Base-by-base conservation (phyloP, 805 yeast genomes). In the Starmerella potacharoeniae region DNA sequence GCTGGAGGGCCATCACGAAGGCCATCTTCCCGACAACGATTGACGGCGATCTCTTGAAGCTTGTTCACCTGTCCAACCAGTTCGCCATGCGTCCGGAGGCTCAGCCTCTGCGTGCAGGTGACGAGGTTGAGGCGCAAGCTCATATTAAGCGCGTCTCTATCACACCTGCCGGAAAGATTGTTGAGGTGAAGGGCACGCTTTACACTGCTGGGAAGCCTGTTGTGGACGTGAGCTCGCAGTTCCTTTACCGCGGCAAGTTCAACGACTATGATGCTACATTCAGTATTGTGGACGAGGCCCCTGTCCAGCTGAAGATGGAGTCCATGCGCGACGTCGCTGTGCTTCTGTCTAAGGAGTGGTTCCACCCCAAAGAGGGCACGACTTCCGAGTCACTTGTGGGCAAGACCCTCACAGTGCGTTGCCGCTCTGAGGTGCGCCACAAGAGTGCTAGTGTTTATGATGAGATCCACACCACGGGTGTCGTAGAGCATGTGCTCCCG, bases 1-100 rank as follows among this genome's bases (percentile, higher is more conserved):
- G 98, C 47, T 93, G 99, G 99, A 85, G 84, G 75, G 95, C 97
- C 51, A 91, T 93, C 69, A 91, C 93, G 75, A 88, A 86, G 76
- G 90, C 97, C n/a, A 86, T 93, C 64, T 93, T 93, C 93, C 98
- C 98, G 54, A 80, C 81, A 69, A 81, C 83, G 60, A 95, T 93
- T 65, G 97, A 95, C 70, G 98, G 98, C 73, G 98, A 93, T 70
- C 77, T 93, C 68, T 77, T 93, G 74, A 85, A 84, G 70, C 79
- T 93, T 67, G 98, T 93, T 55, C 99, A 93, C 71, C 76, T 93
- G 72, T 86, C 96, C 51, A 93, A 93, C 71, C 90, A 95, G 58
- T 95, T 91, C 78, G 81, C 81, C 70, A 87, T 91, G 95, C 71
- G 82, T 58, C 89, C 96, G 51, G 96, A 95, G 63, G 95, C 95